Evolutionary conservation across 305 asterid species (phyloP).

Genomic region (Fraxinus baroniana): DNA sequence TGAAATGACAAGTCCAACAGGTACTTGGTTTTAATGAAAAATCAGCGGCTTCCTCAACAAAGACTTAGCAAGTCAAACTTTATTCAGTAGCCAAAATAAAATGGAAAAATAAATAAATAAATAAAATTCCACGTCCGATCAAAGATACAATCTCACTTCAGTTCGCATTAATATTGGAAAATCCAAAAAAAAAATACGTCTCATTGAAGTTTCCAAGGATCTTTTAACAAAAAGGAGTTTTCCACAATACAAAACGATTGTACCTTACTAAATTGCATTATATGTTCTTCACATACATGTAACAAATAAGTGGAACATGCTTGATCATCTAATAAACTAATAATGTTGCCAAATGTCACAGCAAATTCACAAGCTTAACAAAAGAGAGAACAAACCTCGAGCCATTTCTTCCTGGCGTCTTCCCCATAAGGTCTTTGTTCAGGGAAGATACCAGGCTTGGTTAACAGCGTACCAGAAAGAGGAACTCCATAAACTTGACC

Average conservation of each 20-base stretch:
- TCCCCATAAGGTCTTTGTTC: conserved; percentile 89
- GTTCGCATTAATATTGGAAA: not conserved
- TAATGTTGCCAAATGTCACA: conserved; percentile 2
- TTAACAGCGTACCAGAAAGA: conserved; percentile 72
- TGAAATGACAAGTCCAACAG: not conserved
- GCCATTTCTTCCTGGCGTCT: conserved; percentile 90
- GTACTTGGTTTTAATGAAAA: not conserved
- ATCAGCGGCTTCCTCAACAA: not conserved
- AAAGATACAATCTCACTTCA: not conserved
- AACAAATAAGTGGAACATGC: conserved; percentile 9
- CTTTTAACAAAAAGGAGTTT: not conserved
- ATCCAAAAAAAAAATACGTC: not conserved
- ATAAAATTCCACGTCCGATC: not conserved
- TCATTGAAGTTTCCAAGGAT: not conserved
- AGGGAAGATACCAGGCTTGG: conserved; percentile 71
- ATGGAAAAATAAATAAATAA: not conserved
- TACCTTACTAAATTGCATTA: not conserved
- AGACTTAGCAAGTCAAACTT: not conserved
- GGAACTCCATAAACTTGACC: conserved; percentile 98
- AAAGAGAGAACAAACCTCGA: conserved; percentile 60
- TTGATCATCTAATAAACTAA: conserved; percentile 18
- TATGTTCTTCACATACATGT: not conserved
- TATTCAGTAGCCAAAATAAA: not conserved
- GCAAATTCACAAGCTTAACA: conserved; percentile 13
- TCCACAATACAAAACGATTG: not conserved